Evolutionary conservation across 495 filamentous ascomycete genomes (phyloP).

Genomic region (Cercophora sp.): DNA sequence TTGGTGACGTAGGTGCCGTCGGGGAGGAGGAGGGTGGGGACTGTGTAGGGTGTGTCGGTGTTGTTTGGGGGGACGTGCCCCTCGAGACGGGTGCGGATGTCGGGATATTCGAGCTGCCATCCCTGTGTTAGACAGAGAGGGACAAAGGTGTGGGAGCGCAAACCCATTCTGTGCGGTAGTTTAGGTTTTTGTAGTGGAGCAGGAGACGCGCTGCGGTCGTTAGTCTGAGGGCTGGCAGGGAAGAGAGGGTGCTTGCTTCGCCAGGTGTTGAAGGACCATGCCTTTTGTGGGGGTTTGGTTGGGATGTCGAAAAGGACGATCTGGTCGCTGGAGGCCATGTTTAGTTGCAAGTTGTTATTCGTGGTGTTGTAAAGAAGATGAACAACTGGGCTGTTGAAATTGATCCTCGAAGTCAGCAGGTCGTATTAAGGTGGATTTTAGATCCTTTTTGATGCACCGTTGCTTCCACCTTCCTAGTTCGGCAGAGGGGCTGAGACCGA

Average conservation of each 20-base stretch:
- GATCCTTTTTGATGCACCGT: no score
- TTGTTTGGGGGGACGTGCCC: slow-evolving; percentile 31
- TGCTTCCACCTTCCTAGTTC: no score
- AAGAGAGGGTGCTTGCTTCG: neutral
- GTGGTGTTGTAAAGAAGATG: no score
- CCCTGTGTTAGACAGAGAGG: no score
- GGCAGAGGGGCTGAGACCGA: no score
- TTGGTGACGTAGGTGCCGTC: slow-evolving; percentile 56
- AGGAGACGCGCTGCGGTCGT: neutral
- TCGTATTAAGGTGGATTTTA: no score
- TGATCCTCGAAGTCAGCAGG: no score
- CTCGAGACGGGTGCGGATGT: slow-evolving; percentile 41
- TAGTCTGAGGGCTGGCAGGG: neutral
- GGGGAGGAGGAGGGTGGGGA: slow-evolving; percentile 50
- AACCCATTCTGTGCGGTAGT: neutral
- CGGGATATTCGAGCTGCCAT: slow-evolving; percentile 55
- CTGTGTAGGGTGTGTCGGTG: slow-evolving; percentile 39
- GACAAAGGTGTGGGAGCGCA: no score
- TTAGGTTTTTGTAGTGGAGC: neutral
- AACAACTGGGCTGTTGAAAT: no score
- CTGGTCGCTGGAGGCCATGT: neutral
- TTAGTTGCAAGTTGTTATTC: no score
- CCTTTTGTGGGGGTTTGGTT: neutral
- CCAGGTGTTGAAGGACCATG: slow-evolving; percentile 1
- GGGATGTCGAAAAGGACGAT: neutral